Evolutionary conservation across 768 basidiomycete genomes (phyloP), one percentile per base, ranked within the genome.

Genomic region (Tylopilus rubrobrunneus): DNA sequence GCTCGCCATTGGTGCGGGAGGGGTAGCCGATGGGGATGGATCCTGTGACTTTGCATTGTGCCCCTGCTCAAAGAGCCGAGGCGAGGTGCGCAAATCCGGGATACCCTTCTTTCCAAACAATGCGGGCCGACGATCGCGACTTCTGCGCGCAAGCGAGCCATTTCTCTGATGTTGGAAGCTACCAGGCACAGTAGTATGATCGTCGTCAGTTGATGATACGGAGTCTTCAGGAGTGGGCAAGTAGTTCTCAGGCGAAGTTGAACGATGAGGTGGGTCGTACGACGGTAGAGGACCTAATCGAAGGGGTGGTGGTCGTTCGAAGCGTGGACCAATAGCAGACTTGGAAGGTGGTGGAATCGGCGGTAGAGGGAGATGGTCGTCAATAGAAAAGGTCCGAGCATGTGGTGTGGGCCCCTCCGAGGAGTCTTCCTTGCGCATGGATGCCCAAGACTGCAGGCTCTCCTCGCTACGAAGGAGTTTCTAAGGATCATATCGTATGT

Each of bases 61-160:
- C 53, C 58, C 57, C 14, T 55, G 52, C 53, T 62, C 55, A 73
- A 69, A 73, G 37, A 78, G 63, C 44, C 75, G 79, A 44, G 57
- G 25, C 29, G 76, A 73, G 15, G 72, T 81, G 27, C 88, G 80
- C 45, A 96, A 74, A 64, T 97, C 92, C 7, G 94, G 93, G 52
- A 96, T 76, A 53, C 91, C 93, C 71, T 94, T 90, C 75, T 92
- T 94, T 33, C 76, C 75, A 2, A 71, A 62, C 29, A 85, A 65
- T 12, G 71, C 73, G 45, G 66, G 63, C 49, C 72, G 74, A 36
- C 65, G 67, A 55, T 73, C 65, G 56, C 58, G 71, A 49, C 64
- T 64, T 57, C 67, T 76, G 40, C 63, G 74, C 50, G 73, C 78
- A 60, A 76, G 75, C 12, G 83, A 83, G 56, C 83, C 75, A 64